phyloP scores from a whole-genome alignment of 2,329 filamentous ascomycete genomes.

The Epichloe glyceriae region DNA sequence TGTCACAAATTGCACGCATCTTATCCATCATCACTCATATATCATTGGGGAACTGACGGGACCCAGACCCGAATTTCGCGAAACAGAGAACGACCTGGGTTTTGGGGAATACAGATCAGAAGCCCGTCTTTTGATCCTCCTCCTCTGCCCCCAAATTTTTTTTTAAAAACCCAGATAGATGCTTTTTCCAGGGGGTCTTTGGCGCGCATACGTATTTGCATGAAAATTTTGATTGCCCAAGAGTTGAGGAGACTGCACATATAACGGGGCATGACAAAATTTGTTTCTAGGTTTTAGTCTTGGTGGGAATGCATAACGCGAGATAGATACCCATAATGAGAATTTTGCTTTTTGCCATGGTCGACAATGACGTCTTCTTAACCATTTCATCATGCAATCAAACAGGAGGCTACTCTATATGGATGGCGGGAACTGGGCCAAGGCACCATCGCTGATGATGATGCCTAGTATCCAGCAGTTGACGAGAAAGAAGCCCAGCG shows the following conservation, averaged over 20 bases:
- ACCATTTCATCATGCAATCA: conserved; percentile 9
- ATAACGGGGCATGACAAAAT: not conserved
- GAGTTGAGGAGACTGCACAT: not conserved
- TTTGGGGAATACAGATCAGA: not conserved
- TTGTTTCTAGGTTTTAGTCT: not conserved
- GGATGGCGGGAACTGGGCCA: conserved; percentile 9
- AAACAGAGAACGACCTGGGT: not conserved
- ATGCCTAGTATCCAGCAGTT: conserved; percentile 82
- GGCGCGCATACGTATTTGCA: not conserved
- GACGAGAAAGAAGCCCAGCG: conserved; percentile 66
- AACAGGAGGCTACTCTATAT: conserved; percentile 10
- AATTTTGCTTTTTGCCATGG: conserved; percentile 2
- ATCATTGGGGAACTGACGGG: not conserved
- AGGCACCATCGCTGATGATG: conserved; percentile 53
- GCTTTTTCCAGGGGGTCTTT: not conserved
- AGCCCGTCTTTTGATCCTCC: not conserved
- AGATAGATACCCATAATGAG: conserved; percentile 11
- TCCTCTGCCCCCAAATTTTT: not conserved
- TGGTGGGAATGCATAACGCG: conserved; percentile 3
- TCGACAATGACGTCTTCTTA: not conserved
- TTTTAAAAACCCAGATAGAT: not conserved
- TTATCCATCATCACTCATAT: not conserved
- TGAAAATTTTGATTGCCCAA: not conserved
- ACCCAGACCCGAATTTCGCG: too few relatives aligned
- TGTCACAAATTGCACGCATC: not conserved